phyloP scores from a whole-genome alignment of 345 rosid species.

The Hypericum androsaemum region DNA sequence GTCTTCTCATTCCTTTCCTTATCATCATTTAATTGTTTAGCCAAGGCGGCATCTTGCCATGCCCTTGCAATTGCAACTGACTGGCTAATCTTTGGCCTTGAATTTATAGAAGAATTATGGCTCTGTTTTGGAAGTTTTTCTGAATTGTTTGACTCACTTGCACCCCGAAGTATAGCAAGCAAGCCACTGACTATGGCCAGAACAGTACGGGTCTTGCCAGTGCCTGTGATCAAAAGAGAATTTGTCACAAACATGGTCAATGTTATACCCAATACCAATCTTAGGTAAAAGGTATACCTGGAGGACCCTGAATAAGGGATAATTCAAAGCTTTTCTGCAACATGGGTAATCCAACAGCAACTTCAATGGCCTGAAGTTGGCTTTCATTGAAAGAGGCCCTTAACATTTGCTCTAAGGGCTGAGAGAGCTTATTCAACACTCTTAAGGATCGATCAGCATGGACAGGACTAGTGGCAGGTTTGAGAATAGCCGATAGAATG shows the following conservation, averaged over 20 bases:
- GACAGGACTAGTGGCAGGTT: constrained; percentile 40
- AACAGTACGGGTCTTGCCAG: constrained; percentile 94
- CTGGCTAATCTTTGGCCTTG: constrained; percentile 49
- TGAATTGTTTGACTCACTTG: constrained; percentile 24
- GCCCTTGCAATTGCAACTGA: constrained; percentile 71
- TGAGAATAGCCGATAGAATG: constrained; percentile 58
- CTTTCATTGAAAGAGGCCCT: constrained; percentile 77
- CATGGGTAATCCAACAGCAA: constrained; percentile 42
- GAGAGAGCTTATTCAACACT: constrained; percentile 46
- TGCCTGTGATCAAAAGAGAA: constrained; percentile 36
- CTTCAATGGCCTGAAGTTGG: constrained; percentile 75
- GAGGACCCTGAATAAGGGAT: constrained; percentile 98
- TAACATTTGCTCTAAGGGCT: constrained; percentile 49
- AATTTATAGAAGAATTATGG: constrained; percentile 27
- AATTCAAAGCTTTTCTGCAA: constrained; percentile 47
- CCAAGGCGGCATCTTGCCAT: constrained; percentile 97
- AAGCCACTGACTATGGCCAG: constrained; percentile 84
- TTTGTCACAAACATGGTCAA: constrained; percentile 5
- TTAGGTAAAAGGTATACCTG: constrained; percentile 42
- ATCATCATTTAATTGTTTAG: constrained; percentile 60
- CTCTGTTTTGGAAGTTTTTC: constrained; percentile 29
- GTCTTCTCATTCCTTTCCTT: constrained; percentile 32
- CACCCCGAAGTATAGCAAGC: constrained; percentile 50
- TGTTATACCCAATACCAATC: background rate
- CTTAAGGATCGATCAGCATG: constrained; percentile 28